Base-by-base conservation (phyloP, 768 basidiomycete genomes). In the Tylopilus cervinicoccineus region DNA sequence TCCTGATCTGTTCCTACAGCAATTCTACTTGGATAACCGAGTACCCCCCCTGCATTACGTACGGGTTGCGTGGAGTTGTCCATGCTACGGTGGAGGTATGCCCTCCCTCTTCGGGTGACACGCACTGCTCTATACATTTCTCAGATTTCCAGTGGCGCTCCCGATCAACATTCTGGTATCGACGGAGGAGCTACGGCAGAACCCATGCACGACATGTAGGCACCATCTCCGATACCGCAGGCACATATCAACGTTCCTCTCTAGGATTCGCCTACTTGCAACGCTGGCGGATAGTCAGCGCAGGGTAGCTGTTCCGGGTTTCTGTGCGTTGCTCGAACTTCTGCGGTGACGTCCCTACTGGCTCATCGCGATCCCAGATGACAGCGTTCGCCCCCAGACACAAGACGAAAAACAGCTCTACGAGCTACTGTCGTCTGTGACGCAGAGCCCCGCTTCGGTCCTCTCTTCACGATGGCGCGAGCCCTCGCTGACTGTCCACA, bases 21-120 rank as follows among this genome's bases (percentile, higher is more conserved):
- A 98, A 99, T 63, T 97, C 94, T 19, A 94, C 91, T 10, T 99
- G 95, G 94, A 92, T 98, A 54, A 86, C 86, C 12, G 91, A 96
- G 57, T 82, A 87, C 54, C 80, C 82, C 6, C 94, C 96, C 0
- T 97, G 94, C 60, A 85, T 98, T 43, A 96, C 94, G 0, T 96
- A 95, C 63, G 96, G 96, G 4, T 72, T 97, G 47, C 79, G 96
- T 38, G 96, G 96, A 0, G 95, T 99, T 4, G 81, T 97, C 1
- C 93, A 94, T 61, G 92, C 89, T 43, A 78, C 80, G 28, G 68
- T 96, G 7, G 79, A 86, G 73, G 88, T 86, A 38, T 38, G 66
- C 39, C 20, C 6, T 16, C 32, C 3, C n/a, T 4, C 5, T n/a
- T 41, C 28, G 12, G 6, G 9, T n/a, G 2, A 6, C 1, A 17